A percentile compares a stretch with the other conserved stretches of the same genome.
phyloP scores from a whole-genome alignment of 2,329 filamentous ascomycete genomes.

The Cryphonectria carpinicola region DNA sequence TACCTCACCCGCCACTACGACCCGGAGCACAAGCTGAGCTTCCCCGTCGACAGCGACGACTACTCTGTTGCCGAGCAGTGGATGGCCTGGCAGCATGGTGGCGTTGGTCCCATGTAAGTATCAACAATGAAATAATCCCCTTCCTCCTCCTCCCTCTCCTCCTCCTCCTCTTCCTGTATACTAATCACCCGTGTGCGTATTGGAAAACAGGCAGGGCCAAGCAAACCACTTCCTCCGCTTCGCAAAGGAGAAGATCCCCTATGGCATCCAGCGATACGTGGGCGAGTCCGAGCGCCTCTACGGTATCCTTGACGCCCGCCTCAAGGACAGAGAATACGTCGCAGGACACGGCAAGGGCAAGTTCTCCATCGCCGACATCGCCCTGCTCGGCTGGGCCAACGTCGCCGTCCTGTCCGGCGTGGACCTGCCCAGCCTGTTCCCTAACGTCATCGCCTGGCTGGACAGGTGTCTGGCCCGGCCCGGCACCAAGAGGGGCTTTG shows the following conservation, averaged over 20 bases:
- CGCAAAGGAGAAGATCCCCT: slow-evolving; percentile 70
- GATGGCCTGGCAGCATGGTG: slow-evolving; percentile 75
- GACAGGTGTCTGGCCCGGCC: slow-evolving; percentile 62
- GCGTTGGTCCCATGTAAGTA: slow-evolving; percentile 63
- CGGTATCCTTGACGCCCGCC: slow-evolving; percentile 69
- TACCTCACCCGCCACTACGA: slow-evolving; percentile 79
- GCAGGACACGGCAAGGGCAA: slow-evolving; percentile 58
- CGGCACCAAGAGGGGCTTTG: slow-evolving; percentile 65
- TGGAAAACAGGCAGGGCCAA: slow-evolving; percentile 66
- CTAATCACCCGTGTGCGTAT: not conserved
- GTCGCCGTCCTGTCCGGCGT: slow-evolving; percentile 62
- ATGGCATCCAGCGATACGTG: slow-evolving; percentile 73
- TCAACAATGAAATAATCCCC: slow-evolving; percentile 41
- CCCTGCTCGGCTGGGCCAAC: slow-evolving; percentile 71
- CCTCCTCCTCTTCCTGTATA: not conserved
- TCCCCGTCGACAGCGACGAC: slow-evolving; percentile 48
- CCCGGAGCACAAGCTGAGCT: slow-evolving; percentile 67
- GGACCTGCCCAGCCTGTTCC: slow-evolving; percentile 65
- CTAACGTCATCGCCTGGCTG: slow-evolving; percentile 69
- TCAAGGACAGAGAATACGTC: slow-evolving; percentile 55
- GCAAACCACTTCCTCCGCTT: slow-evolving; percentile 74
- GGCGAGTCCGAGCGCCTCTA: slow-evolving; percentile 78
- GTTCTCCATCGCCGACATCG: slow-evolving; percentile 73
- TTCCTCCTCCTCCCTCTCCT: not conserved
- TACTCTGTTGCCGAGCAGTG: slow-evolving; percentile 58